Conservation (phyloP, 108 stramenopile species). For the Skeletonema marinoi region DNA sequence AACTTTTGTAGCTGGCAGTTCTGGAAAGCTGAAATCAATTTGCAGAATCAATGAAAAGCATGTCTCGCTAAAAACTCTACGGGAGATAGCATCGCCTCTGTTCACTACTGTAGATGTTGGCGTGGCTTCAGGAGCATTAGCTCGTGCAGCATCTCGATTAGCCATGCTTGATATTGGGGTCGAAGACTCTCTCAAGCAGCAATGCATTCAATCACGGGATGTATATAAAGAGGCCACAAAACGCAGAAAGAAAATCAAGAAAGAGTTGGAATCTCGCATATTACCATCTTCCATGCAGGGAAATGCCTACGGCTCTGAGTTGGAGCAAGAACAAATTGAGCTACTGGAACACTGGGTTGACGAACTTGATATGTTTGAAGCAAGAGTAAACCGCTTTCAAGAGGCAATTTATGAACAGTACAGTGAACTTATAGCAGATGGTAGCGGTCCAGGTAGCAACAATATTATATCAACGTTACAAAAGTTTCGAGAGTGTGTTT, state of each 20-base stretch:
- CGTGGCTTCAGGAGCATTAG: constrained; percentile 64
- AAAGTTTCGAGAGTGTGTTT: constrained; percentile 7
- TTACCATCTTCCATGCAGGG: constrained; percentile 50
- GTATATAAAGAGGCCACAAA: constrained; percentile 44
- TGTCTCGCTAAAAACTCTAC: constrained; percentile 63
- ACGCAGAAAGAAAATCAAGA: constrained; percentile 45
- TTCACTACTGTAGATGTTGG: constrained; percentile 73
- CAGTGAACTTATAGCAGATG: constrained; percentile 19
- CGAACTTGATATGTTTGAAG: constrained; percentile 70
- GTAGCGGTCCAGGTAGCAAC: neutral
- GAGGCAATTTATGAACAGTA: constrained; percentile 32
- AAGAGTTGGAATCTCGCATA: constrained; percentile 49
- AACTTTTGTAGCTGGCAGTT: neutral
- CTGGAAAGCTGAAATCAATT: constrained; percentile 56
- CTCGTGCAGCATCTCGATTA: constrained; percentile 46
- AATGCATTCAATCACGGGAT: constrained; percentile 27
- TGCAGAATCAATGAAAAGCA: constrained; percentile 66
- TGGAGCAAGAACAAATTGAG: constrained; percentile 57
- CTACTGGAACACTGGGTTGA: constrained; percentile 75
- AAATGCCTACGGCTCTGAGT: neutral
- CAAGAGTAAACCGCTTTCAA: constrained; percentile 48
- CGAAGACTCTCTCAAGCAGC: constrained; percentile 13
- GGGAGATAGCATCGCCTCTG: constrained; percentile 58
- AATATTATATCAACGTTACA: constrained; percentile 15
- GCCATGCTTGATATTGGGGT: constrained; percentile 74